Percentiles rank a stretch among this genome's conserved stretches.
Conservation (phyloP, 352 stramenopile species). For the Pythium plurisporium region DNA sequence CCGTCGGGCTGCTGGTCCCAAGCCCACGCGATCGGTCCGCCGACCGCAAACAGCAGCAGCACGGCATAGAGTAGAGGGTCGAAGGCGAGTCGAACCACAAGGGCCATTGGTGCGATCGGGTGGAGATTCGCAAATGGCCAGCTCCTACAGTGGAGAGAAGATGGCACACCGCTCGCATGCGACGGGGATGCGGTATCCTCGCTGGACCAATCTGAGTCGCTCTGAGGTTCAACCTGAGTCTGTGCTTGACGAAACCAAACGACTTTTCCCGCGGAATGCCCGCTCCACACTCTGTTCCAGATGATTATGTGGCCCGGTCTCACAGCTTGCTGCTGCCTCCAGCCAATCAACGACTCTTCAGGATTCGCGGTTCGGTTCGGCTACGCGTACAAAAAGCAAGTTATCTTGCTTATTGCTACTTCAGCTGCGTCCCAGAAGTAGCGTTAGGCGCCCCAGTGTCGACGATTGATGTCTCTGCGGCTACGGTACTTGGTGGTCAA, state of each 20-base stretch:
- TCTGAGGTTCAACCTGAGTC: slow-evolving; percentile 7
- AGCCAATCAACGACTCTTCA: slow-evolving; percentile 32
- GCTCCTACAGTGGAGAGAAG: no score
- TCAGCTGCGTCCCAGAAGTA: slow-evolving; percentile 24
- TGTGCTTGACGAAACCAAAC: background rate
- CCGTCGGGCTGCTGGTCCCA: slow-evolving; percentile 77
- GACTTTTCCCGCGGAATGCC: slow-evolving; percentile 9
- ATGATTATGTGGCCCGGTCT: background rate
- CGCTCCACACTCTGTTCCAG: slow-evolving; percentile 9
- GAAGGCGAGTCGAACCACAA: no score
- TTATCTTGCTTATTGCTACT: slow-evolving; percentile 9
- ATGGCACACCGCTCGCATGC: background rate
- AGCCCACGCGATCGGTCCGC: background rate
- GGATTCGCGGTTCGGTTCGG: slow-evolving; percentile 12
- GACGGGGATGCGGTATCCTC: background rate
- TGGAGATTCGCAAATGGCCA: background rate
- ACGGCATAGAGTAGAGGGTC: no score
- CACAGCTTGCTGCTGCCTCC: background rate
- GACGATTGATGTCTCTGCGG: slow-evolving; percentile 28
- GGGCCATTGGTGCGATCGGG: no score
- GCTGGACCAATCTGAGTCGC: background rate
- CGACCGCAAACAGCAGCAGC: background rate
- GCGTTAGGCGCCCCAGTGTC: slow-evolving; percentile 14
- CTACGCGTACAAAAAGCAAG: slow-evolving; percentile 14
- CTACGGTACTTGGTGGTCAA: slow-evolving; percentile 30